Evolutionary conservation across 2,329 filamentous ascomycete species (phyloP), one percentile per base, ranked within the genome.

Genomic region (Xylariaceae sp.): DNA sequence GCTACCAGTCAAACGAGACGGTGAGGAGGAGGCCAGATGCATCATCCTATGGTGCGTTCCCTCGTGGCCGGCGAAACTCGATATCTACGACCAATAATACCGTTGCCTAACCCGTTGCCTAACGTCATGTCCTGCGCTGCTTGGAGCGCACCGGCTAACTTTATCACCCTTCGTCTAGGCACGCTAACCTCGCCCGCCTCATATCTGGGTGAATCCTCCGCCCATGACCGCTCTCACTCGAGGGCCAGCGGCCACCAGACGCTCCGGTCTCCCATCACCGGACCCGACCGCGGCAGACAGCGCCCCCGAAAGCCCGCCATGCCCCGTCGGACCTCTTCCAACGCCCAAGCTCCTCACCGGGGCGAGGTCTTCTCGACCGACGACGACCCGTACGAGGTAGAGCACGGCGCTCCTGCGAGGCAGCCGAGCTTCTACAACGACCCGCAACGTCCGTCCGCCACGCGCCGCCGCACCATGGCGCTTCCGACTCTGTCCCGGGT

Each of bases 311-410:
- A 90, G 56, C 87, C 87, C 13, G 63, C 73, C 9, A 75, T 90
- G 58, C 58, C 74, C 37, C 80, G 86, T 46, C 80, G 87, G 40
- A 70, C 80, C 37, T 90, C 86, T 2, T 87, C 86, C 16, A 84
- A 75, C 36, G 60, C 59, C 6, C 70, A 77, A 50, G 77, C 77
- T 25, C 88, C 87, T 3, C 77, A 90, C 54, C 81, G 86, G 34
- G 85, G 89, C 19, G 83, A 84, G 42, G 71, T 90, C 39, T 96
- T 94, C 61, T 95, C 89, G 0, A 86, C 86, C 30, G 89, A 96
- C 54, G 90, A 96, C 56, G 88, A 87, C 52, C 68, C 79, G 16
- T 72, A 77, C 44, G 90, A 95, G 58, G 77, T 94, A 14, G 80
- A 85, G 52, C 75, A 76, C 41, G 83, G 88, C 50, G 62, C 72